These are phyloP conservation scores for Chamaenerion angustifolium DNA, from an alignment of 345 rosid species.

Conservation along the genomic window DNA sequence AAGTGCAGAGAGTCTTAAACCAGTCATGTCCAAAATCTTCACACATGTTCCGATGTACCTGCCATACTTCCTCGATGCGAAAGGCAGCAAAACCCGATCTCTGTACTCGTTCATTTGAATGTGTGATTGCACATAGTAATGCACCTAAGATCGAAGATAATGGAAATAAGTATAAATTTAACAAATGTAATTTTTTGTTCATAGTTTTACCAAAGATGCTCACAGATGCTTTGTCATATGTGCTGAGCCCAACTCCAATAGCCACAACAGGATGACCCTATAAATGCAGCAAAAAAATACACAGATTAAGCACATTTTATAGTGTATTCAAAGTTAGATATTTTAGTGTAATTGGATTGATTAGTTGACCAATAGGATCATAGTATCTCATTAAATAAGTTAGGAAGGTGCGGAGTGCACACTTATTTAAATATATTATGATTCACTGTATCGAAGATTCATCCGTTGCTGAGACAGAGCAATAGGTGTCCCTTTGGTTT, in stretches of 20 bases:
- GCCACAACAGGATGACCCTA: constrained; percentile 96
- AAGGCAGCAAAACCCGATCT: constrained; percentile 82
- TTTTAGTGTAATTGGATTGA: too few species aligned
- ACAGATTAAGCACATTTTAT: neutral
- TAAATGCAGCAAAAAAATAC: neutral
- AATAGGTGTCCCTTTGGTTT: too few species aligned
- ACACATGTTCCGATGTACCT: constrained; percentile 58
- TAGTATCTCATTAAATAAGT: too few species aligned
- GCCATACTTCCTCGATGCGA: constrained; percentile 55
- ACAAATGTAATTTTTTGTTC: too few species aligned
- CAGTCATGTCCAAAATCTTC: constrained; percentile 96
- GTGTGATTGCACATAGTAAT: constrained; percentile 88
- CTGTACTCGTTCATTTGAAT: constrained; percentile 96
- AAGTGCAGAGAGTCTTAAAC: constrained; percentile 74
- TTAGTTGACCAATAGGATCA: too few species aligned
- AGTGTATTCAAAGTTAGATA: too few species aligned
- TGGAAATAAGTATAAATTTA: neutral
- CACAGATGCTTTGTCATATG: constrained; percentile 91
- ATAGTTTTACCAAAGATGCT: constrained; percentile 14
- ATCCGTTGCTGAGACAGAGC: too few species aligned
- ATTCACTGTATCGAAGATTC: too few species aligned
- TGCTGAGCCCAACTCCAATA: constrained; percentile 80
- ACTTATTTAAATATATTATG: too few species aligned
- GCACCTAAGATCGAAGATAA: constrained; percentile 29
- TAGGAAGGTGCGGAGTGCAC: too few species aligned